Evolutionary conservation across 2,329 filamentous ascomycete genomes (phyloP).

Genomic region (Fusarium penzigii): DNA sequence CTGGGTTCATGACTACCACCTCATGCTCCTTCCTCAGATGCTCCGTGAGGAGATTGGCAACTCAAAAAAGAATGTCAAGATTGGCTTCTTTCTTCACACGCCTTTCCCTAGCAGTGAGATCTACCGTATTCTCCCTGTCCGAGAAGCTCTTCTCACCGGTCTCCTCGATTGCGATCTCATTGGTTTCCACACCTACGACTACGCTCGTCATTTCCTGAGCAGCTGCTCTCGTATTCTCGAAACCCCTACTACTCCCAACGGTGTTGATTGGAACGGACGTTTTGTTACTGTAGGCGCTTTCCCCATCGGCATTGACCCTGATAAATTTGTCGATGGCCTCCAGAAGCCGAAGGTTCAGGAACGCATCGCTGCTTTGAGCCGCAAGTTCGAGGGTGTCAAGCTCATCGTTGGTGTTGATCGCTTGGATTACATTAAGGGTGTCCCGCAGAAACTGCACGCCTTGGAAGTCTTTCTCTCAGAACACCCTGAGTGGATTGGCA

Average conservation of each 20-base stretch:
- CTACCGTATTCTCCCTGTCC: constrained; percentile 90
- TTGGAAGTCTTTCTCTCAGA: constrained; percentile 96
- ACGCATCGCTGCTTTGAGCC: constrained; percentile 79
- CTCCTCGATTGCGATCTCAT: constrained; percentile 93
- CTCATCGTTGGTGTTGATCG: constrained; percentile 96
- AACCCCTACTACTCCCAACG: constrained; percentile 83
- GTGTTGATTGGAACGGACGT: constrained; percentile 86
- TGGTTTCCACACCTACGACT: constrained; percentile 98
- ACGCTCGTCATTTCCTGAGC: constrained; percentile 95
- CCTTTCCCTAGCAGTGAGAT: constrained; percentile 97
- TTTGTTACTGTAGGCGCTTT: constrained; percentile 93
- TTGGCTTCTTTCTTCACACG: constrained; percentile 97
- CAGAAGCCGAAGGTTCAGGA: constrained; percentile 84
- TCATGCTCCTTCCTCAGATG: constrained; percentile 96
- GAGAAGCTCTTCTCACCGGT: constrained; percentile 83
- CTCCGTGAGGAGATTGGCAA: constrained; percentile 84
- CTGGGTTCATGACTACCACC: constrained; percentile 98
- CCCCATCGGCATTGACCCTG: constrained; percentile 95
- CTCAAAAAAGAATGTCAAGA: constrained; percentile 87
- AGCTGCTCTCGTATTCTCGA: constrained; percentile 91
- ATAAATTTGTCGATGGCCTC: constrained; percentile 90
- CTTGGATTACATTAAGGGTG: constrained; percentile 97
- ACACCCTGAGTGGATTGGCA: constrained; percentile 97
- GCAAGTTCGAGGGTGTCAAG: constrained; percentile 94
- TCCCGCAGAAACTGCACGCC: constrained; percentile 95